These are phyloP conservation scores for Quambalaria eucalypti DNA, from an alignment of 1,284 basidiomycete genomes.

Conservation along the genomic window DNA sequence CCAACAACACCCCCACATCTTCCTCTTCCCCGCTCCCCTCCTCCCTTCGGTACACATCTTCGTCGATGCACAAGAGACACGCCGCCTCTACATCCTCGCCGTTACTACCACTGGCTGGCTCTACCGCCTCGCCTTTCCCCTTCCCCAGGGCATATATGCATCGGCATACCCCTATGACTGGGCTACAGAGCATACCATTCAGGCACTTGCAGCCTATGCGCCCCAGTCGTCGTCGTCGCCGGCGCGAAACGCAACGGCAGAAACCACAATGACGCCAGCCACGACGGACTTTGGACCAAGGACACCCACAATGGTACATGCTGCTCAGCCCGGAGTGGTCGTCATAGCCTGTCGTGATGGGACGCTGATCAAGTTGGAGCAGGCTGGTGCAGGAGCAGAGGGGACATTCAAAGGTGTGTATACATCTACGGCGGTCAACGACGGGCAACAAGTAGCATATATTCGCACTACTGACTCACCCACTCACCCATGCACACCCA, in stretches of 20 bases:
- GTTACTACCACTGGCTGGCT: slow-evolving; percentile 26
- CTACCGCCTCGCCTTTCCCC: slow-evolving; percentile 22
- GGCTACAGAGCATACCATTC: slow-evolving; percentile 24
- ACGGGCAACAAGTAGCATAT: too few species aligned
- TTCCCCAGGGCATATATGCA: slow-evolving; percentile 20
- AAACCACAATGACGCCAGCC: not conserved
- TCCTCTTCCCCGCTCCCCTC: slow-evolving; percentile 31
- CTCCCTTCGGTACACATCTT: slow-evolving; percentile 24
- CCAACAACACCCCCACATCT: slow-evolving; percentile 10
- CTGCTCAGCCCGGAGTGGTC: slow-evolving; percentile 22
- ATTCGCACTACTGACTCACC: too few species aligned
- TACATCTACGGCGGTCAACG: too few species aligned
- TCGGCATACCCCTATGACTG: slow-evolving; percentile 13
- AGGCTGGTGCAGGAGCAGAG: slow-evolving; percentile 1
- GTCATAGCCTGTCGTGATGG: slow-evolving; percentile 37
- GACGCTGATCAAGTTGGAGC: slow-evolving; percentile 28
- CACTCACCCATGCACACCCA: too few species aligned
- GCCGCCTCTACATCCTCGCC: slow-evolving; percentile 27
- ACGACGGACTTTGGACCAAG: not conserved
- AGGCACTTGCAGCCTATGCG: not conserved
- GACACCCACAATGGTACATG: slow-evolving; percentile 15
- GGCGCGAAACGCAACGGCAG: not conserved
- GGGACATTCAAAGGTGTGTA: too few species aligned
- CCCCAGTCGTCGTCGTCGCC: too few species aligned
- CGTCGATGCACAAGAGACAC: too few species aligned